These are phyloP conservation scores for Medicago arabica DNA, from an alignment of 306 rosid genomes.

Conservation along the genomic window DNA sequence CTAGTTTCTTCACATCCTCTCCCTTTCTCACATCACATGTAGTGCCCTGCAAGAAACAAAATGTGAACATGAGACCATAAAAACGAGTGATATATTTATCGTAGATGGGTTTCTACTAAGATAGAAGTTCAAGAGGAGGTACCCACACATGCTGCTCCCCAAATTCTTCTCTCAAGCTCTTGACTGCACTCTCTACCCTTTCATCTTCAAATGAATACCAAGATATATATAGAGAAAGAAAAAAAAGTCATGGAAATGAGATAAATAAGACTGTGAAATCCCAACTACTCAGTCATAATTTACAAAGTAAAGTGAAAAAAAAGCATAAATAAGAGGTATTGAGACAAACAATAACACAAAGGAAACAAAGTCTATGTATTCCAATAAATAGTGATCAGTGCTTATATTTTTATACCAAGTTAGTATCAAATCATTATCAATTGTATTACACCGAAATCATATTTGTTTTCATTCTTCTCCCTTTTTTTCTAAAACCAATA, in stretches of 20 bases:
- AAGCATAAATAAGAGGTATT: not conserved
- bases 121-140: conserved; percentile 63
- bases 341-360: too few species aligned
- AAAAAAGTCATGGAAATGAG: conserved; percentile 18
- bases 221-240: conserved; percentile 6
- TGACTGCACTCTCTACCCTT: conserved; percentile 71
- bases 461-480: not conserved
- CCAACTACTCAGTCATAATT: conserved; percentile 15
- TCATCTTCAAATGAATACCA: conserved; percentile 55
- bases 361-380: not conserved
- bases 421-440: not conserved
- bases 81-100: conserved; percentile 17
- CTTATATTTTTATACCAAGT: not conserved
- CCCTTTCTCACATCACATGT: conserved; percentile 85
- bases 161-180: conserved; percentile 64
- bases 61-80: conserved; percentile 39
- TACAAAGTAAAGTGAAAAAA: conserved; percentile 26
- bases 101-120: conserved; percentile 16
- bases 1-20: conserved; percentile 83
- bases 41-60: conserved; percentile 69
- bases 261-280: conserved; percentile 27
- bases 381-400: not conserved
- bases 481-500: not conserved
- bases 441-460: not conserved
- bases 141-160: conserved; percentile 99